These are phyloP conservation scores for Dactylellina haptotyla DNA, from an alignment of 2,329 filamentous ascomycete genomes.

Conservation along the genomic window DNA sequence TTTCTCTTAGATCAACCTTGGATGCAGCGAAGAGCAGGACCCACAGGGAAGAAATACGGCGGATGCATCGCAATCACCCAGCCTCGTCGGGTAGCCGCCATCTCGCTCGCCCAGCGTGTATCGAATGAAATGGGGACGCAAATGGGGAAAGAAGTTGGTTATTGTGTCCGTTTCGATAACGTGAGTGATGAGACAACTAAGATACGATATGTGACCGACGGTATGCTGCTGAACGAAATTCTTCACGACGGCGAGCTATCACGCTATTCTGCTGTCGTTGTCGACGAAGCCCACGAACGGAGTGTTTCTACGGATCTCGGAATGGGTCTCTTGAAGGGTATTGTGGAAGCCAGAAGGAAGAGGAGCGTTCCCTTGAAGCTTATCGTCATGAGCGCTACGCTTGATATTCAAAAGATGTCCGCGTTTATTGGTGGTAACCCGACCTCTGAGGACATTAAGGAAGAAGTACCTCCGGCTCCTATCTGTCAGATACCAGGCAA, in stretches of 20 bases:
- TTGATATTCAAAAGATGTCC: constrained; percentile 81
- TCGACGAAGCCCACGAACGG: constrained; percentile 97
- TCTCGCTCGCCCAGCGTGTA: constrained; percentile 86
- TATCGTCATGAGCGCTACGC: constrained; percentile 96
- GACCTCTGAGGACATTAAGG: constrained; percentile 16
- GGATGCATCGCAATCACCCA: constrained; percentile 93
- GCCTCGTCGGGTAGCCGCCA: constrained; percentile 90
- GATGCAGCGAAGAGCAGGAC: constrained; percentile 70
- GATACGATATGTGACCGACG: constrained; percentile 95
- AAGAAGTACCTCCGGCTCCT: constrained; percentile 32
- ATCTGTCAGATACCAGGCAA: constrained; percentile 81
- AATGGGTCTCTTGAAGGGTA: constrained; percentile 84
- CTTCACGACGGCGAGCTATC: constrained; percentile 82
- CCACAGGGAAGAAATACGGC: constrained; percentile 69
- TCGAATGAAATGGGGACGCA: constrained; percentile 80
- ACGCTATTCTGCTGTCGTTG: constrained; percentile 87
- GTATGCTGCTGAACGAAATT: constrained; percentile 94
- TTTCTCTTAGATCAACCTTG: constrained; percentile 82
- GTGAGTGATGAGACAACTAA: constrained; percentile 75
- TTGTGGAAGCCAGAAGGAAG: constrained; percentile 65
- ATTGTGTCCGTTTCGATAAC: constrained; percentile 94
- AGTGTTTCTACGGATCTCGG: constrained; percentile 94
- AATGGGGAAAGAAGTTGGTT: constrained; percentile 73
- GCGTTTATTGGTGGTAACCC: constrained; percentile 72
- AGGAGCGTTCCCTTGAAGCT: constrained; percentile 76